phyloP scores from a whole-genome alignment of 164 flowering plant species.

The Liquidambar formosana region DNA sequence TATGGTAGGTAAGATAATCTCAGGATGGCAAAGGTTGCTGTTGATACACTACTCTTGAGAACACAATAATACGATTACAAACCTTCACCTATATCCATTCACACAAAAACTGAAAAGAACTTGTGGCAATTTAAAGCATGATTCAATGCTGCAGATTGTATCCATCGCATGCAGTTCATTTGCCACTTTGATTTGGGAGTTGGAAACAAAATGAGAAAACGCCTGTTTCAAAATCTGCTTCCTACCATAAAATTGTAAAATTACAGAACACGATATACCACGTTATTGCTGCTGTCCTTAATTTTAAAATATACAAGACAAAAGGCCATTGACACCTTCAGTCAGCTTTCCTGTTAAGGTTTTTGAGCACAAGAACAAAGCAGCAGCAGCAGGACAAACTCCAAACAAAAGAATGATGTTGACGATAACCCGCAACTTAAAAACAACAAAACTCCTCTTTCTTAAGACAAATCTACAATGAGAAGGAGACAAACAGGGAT shows the following conservation, averaged over 20 bases:
- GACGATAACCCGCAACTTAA: constrained; percentile 26
- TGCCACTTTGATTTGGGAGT: no score
- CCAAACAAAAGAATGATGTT: constrained; percentile 53
- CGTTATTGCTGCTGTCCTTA: constrained; percentile 36
- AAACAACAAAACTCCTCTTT: constrained; percentile 9
- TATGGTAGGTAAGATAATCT: no score
- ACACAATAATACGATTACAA: no score
- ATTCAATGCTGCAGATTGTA: no score
- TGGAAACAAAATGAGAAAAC: neutral
- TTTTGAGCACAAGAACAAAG: constrained; percentile 26
- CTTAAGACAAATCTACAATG: constrained; percentile 28
- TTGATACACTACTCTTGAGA: no score
- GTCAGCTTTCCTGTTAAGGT: constrained; percentile 16
- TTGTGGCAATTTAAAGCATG: no score
- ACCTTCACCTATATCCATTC: no score
- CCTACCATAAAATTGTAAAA: constrained; percentile 9
- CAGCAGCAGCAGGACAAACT: constrained; percentile 41
- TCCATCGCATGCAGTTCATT: no score
- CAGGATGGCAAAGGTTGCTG: no score
- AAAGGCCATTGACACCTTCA: constrained; percentile 23
- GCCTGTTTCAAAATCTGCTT: neutral
- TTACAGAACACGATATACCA: constrained; percentile 33
- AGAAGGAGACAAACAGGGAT: constrained; percentile 18
- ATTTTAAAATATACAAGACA: constrained; percentile 31
- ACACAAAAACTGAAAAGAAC: no score